Conservation (phyloP, 208 protist genomes). For the Porcisia deanei region DNA sequence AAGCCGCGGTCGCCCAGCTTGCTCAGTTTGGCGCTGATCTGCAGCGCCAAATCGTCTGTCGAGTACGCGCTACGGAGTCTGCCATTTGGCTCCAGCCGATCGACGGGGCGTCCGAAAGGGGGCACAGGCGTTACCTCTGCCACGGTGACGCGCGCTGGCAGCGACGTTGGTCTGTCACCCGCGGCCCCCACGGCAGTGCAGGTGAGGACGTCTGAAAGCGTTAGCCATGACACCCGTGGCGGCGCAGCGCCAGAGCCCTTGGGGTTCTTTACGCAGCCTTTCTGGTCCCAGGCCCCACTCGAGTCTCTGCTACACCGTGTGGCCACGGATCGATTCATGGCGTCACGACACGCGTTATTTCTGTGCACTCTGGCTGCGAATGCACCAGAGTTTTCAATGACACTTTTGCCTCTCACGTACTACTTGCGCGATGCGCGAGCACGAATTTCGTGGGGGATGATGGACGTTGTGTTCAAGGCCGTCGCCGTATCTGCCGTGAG, state of each 20-base stretch:
- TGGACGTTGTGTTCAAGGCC: slow-evolving; percentile 38
- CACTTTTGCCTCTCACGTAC: slow-evolving; percentile 23
- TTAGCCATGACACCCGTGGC: not conserved
- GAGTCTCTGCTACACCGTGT: slow-evolving; percentile 32
- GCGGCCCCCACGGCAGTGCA: not conserved
- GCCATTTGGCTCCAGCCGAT: not conserved
- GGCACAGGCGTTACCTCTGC: not conserved
- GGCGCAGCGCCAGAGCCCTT: not conserved
- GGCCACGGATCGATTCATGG: slow-evolving; percentile 30
- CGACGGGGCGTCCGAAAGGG: no score
- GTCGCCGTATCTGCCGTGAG: slow-evolving; percentile 28
- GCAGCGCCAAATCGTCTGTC: slow-evolving; percentile 13
- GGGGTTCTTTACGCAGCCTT: not conserved
- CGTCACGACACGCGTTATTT: slow-evolving; percentile 25
- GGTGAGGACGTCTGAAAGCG: not conserved
- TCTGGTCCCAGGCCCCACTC: slow-evolving; percentile 25
- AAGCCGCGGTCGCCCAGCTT: not conserved
- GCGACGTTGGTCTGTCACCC: not conserved
- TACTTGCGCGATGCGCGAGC: slow-evolving; percentile 35
- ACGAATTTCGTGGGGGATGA: slow-evolving; percentile 23
- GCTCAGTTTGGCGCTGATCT: slow-evolving; percentile 8
- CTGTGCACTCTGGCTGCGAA: slow-evolving; percentile 36
- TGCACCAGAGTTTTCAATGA: slow-evolving; percentile 24
- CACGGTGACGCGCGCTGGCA: not conserved
- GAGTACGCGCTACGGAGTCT: slow-evolving; percentile 8